These are phyloP conservation scores for Apiospora hydei DNA, from an alignment of 2,329 filamentous ascomycete genomes.

Conservation along the genomic window DNA sequence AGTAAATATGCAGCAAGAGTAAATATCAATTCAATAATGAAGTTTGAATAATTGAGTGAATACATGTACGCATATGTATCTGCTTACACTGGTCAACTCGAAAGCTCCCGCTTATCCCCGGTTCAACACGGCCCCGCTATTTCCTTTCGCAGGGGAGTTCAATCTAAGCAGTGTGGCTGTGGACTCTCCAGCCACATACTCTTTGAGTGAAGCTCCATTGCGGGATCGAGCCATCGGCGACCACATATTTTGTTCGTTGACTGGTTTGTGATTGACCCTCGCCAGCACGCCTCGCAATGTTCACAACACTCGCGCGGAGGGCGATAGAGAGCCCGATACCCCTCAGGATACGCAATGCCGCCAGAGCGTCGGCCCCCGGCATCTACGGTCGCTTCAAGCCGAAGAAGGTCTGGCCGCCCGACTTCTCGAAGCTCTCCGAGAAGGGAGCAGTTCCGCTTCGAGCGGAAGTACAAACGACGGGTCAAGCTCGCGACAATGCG, in stretches of 20 bases:
- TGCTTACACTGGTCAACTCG: no score
- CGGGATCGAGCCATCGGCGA: neutral
- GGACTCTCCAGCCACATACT: neutral
- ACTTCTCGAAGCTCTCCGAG: constrained; percentile 72
- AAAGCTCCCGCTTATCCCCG: no score
- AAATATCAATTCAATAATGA: no score
- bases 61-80: no score
- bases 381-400: constrained; percentile 66
- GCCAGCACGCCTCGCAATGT: constrained; percentile 45
- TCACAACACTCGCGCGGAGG: constrained; percentile 54
- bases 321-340: constrained; percentile 43
- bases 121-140: no score
- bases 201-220: neutral
- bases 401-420: constrained; percentile 80
- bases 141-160: no score
- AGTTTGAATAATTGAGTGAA: no score
- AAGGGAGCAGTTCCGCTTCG: constrained; percentile 79
- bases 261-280: neutral
- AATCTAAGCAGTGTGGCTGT: no score
- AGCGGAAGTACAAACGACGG: constrained; percentile 79
- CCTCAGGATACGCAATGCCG: constrained; percentile 34
- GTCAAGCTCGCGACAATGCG: constrained; percentile 49
- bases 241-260: neutral
- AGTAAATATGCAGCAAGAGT: no score
- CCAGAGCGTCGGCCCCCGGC: constrained; percentile 33